These are phyloP conservation scores for Pseudohyphozyma bogoriensis DNA, from an alignment of 768 basidiomycete genomes.

Conservation along the genomic window DNA sequence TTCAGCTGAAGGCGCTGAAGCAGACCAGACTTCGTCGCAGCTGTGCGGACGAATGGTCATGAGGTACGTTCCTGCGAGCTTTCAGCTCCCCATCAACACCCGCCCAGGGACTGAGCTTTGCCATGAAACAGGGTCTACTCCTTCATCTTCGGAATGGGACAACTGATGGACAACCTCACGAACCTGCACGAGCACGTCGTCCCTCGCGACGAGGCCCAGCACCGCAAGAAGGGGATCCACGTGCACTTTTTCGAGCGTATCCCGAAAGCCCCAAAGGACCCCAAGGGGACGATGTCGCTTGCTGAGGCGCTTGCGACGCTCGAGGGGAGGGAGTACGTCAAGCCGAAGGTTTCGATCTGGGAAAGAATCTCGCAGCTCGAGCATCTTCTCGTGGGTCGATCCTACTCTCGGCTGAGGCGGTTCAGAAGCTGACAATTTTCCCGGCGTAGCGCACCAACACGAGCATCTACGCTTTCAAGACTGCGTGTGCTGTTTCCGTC, in stretches of 20 bases:
- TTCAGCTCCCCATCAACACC: too few relatives aligned
- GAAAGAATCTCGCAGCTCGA: conserved; percentile 18
- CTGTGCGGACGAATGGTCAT: too few relatives aligned
- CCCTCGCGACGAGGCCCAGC: conserved; percentile 3
- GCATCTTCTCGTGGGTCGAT: conserved; percentile 12
- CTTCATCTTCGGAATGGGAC: conserved; percentile 23
- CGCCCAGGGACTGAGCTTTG: too few relatives aligned
- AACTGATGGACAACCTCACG: conserved; percentile 31
- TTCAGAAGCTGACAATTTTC: too few relatives aligned
- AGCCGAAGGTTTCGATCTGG: neutral
- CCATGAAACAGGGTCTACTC: conserved; percentile 13
- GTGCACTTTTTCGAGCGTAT: conserved; percentile 36
- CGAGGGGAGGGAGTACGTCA: conserved; percentile 18
- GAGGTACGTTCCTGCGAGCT: too few relatives aligned
- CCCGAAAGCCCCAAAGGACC: conserved; percentile 6
- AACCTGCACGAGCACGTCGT: conserved; percentile 29
- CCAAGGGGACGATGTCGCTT: conserved; percentile 23
- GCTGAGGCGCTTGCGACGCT: conserved; percentile 35
- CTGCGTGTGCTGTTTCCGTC: too few relatives aligned
- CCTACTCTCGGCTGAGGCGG: too few relatives aligned
- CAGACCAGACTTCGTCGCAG: too few relatives aligned
- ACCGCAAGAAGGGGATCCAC: conserved; percentile 17
- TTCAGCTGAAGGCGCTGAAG: too few relatives aligned
- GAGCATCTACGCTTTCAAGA: conserved; percentile 34
- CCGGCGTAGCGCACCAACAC: conserved; percentile 16